These are phyloP conservation scores for Alternaria brassicicola DNA, from an alignment of 2,329 filamentous ascomycete species.

Conservation along the genomic window DNA sequence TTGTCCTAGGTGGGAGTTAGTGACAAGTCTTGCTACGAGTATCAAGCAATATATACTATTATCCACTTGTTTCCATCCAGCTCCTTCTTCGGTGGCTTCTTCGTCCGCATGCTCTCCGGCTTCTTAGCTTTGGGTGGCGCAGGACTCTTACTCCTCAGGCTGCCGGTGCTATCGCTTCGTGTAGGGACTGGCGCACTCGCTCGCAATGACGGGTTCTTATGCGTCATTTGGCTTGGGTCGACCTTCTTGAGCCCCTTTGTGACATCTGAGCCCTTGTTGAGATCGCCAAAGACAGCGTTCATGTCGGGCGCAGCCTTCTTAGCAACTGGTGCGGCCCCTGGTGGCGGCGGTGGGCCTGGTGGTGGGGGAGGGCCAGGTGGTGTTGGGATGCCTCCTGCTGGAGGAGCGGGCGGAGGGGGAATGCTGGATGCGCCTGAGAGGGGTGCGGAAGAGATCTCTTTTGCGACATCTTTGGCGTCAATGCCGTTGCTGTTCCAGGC, in stretches of 20 bases:
- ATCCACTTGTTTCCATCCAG: conserved; percentile 83
- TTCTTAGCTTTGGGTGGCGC: conserved; percentile 74
- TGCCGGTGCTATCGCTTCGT: conserved; percentile 57
- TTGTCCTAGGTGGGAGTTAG: conserved; percentile 67
- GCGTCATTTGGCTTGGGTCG: conserved; percentile 94
- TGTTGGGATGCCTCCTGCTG: conserved; percentile 64
- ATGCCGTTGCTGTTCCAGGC: conserved; percentile 83
- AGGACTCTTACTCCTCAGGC: conserved; percentile 74
- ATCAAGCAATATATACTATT: conserved; percentile 55
- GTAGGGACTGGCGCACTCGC: conserved; percentile 72
- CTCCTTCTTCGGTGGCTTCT: conserved; percentile 57
- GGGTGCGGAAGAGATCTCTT: conserved; percentile 57
- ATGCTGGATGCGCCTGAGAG: conserved; percentile 63
- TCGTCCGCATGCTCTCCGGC: conserved; percentile 57
- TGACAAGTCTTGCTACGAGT: no score
- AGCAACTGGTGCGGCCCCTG: conserved; percentile 57
- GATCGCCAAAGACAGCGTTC: conserved; percentile 85
- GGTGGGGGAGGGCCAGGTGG: conserved; percentile 71
- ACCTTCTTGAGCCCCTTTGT: conserved; percentile 91
- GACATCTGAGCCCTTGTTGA: conserved; percentile 88
- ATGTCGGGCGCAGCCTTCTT: conserved; percentile 66
- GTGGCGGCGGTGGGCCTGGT: conserved; percentile 50
- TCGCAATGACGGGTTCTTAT: conserved; percentile 92
- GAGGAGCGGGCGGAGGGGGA: conserved; percentile 67
- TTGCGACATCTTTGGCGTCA: conserved; percentile 72